Evolutionary conservation across 164 flowering plant genomes (phyloP).

Genomic region (Piper longum): DNA sequence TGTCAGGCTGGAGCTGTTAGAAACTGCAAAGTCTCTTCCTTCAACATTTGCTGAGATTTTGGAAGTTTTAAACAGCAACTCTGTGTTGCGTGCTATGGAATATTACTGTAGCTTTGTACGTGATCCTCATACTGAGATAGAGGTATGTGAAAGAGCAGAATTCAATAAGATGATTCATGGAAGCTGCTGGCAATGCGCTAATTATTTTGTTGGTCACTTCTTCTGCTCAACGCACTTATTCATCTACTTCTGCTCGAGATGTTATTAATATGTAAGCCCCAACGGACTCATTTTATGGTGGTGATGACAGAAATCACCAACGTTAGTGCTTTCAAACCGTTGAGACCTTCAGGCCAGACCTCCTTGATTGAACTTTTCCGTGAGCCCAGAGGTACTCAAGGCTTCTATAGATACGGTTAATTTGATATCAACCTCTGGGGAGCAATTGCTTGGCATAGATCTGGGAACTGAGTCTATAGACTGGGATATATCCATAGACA

Average conservation of each 20-base stretch:
- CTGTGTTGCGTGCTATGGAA: constrained; percentile 55
- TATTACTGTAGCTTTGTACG: constrained; percentile 71
- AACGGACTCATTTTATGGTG: not conserved
- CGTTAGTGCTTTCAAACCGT: constrained; percentile 42
- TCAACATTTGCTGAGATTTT: constrained; percentile 46
- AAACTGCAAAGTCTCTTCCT: constrained; percentile 79
- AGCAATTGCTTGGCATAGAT: constrained; percentile 11
- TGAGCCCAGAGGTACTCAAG: constrained; percentile 34
- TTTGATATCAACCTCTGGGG: constrained; percentile 9
- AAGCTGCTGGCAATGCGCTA: not conserved
- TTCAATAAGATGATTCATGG: not conserved
- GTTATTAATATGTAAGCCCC: not conserved
- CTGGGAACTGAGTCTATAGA: constrained; percentile 43
- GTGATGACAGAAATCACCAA: constrained; percentile 41
- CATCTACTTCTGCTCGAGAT: not conserved
- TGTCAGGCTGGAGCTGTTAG: constrained; percentile 76
- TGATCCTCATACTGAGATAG: constrained; percentile 75
- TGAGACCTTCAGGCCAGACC: constrained; percentile 48
- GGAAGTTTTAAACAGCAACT: constrained; percentile 57
- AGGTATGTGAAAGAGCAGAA: constrained; percentile 25
- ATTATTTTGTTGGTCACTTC: too few relatives aligned
- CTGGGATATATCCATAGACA: constrained; percentile 81
- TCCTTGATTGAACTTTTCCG: constrained; percentile 55
- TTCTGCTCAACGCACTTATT: too few relatives aligned
- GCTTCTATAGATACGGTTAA: constrained; percentile 20